phyloP scores from a whole-genome alignment of 1,284 basidiomycete genomes.

The Entoloma clypeatum region DNA sequence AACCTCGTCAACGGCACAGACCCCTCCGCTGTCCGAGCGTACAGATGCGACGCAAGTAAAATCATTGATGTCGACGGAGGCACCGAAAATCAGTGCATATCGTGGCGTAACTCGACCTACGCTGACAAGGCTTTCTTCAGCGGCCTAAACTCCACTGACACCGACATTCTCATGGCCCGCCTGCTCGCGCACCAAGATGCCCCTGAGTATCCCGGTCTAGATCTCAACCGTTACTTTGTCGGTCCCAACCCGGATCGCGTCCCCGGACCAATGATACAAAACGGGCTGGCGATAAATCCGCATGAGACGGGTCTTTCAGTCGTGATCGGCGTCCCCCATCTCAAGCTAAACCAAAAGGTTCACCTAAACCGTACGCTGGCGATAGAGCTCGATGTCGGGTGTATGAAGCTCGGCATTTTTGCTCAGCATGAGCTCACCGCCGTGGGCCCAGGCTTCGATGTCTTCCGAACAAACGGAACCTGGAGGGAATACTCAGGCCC shows the following conservation, averaged over 20 bases:
- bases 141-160: constrained; percentile 9
- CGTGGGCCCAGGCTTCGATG: neutral
- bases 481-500: constrained; percentile 14
- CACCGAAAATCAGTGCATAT: constrained; percentile 2
- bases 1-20: constrained; percentile 11
- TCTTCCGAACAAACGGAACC: constrained; percentile 1
- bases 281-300: constrained; percentile 8
- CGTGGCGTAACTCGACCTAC: constrained; percentile 10
- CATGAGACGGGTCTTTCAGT: constrained; percentile 6
- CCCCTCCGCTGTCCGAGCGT: constrained; percentile 3
- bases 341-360: constrained; percentile 5
- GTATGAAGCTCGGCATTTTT: constrained; percentile 9
- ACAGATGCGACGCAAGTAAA: constrained; percentile 7
- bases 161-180: constrained; percentile 7
- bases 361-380: constrained; percentile 6
- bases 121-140: constrained; percentile 6
- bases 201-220: neutral
- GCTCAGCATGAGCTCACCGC: neutral
- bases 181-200: neutral
- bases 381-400: constrained; percentile 13
- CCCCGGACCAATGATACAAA: neutral
- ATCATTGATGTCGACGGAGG: neutral
- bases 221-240: constrained; percentile 5
- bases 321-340: constrained; percentile 12
- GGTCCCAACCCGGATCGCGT: constrained; percentile 8